Evolutionary conservation across 78 protist genomes (phyloP).

Genomic region (Dictyostelium purpureum): DNA sequence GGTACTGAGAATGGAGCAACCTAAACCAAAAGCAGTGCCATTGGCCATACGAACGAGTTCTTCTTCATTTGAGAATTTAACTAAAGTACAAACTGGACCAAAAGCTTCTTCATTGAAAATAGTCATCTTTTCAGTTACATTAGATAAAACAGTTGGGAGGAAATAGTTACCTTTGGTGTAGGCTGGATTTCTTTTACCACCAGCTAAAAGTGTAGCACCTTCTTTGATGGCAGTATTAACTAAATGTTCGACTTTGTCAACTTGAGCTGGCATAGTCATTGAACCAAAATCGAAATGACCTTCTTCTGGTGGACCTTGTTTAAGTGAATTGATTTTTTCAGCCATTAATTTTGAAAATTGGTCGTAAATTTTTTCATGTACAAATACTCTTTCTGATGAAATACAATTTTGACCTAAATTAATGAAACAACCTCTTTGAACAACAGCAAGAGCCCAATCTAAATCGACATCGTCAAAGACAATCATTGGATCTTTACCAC

Average conservation of each 20-base stretch:
- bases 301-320: conserved; percentile 77
- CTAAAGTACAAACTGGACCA: conserved; percentile 70
- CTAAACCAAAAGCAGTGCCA: conserved; percentile 83
- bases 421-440: conserved; percentile 78
- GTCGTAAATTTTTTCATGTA: conserved; percentile 70
- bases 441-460: conserved; percentile 80
- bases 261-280: conserved; percentile 87
- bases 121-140: conserved; percentile 70
- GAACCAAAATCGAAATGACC: conserved; percentile 84
- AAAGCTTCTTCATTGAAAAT: conserved; percentile 76
- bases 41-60: conserved; percentile 81
- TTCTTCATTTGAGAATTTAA: conserved; percentile 34
- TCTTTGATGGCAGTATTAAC: conserved; percentile 77
- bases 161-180: conserved; percentile 45
- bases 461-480: conserved; percentile 77
- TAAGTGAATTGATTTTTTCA: conserved; percentile 7
- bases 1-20: conserved; percentile 80
- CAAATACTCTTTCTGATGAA: conserved; percentile 78
- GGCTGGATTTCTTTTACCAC: conserved; percentile 75
- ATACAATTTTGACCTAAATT: conserved; percentile 80
- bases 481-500: conserved; percentile 85
- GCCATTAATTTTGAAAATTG: conserved; percentile 53
- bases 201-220: conserved; percentile 84
- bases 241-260: conserved; percentile 70
- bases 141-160: conserved; percentile 78